Conservation (phyloP, 306 rosid genomes). For the Oemleria cerasiformis region DNA sequence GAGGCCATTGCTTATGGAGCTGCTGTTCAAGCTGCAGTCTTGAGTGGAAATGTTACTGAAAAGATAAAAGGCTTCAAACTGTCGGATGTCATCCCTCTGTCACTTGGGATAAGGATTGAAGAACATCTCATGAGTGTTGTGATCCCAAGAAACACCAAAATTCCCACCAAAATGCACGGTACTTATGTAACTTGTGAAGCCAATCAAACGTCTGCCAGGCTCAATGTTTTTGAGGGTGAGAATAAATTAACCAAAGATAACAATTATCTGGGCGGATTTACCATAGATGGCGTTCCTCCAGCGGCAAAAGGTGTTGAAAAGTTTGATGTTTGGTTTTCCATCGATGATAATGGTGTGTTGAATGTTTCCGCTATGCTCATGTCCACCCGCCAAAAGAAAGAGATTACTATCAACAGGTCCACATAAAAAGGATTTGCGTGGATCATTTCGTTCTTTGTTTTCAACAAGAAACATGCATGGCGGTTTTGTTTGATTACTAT, state of each 20-base stretch:
- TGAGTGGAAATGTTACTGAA: background rate
- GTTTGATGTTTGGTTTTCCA: background rate
- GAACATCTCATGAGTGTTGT: background rate
- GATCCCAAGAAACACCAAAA: slow-evolving; percentile 6
- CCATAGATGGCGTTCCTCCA: background rate
- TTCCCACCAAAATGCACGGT: background rate
- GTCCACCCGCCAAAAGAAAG: background rate
- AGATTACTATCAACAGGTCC: too few species aligned
- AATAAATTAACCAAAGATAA: background rate
- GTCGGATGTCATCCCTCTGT: background rate
- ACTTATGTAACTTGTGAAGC: background rate
- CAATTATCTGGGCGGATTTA: background rate
- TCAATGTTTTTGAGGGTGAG: background rate
- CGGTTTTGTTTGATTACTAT: too few species aligned
- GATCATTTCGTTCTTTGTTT: too few species aligned
- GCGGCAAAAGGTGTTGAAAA: background rate
- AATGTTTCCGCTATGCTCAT: background rate
- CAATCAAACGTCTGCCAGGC: background rate
- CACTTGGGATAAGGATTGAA: background rate
- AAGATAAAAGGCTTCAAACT: slow-evolving; percentile 4
- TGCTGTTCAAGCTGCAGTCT: slow-evolving; percentile 7
- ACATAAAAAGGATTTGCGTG: too few species aligned
- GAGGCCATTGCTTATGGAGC: slow-evolving; percentile 7
- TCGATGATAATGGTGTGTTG: background rate
- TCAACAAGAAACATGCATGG: too few species aligned